These are phyloP conservation scores for Pythium pectinolyticum DNA, from an alignment of 352 stramenopile species.

Conservation along the genomic window DNA sequence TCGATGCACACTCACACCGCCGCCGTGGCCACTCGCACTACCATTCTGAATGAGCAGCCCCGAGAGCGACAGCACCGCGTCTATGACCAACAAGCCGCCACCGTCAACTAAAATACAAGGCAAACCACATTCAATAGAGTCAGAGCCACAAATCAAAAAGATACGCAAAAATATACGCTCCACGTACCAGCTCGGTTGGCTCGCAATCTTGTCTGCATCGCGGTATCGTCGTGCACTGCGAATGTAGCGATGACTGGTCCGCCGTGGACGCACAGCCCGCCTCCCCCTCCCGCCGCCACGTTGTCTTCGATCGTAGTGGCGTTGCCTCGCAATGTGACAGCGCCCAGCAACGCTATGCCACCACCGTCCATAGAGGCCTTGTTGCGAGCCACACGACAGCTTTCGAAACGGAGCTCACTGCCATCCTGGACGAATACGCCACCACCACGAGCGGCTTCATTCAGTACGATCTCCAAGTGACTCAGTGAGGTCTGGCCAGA, in stretches of 20 bases:
- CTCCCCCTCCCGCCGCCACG: conserved; percentile 17
- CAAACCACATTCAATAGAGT: neutral
- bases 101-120: conserved; percentile 9
- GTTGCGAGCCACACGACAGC: conserved; percentile 5
- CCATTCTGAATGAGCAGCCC: conserved; percentile 3
- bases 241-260: conserved; percentile 17
- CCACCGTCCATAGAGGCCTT: conserved; percentile 8
- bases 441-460: conserved; percentile 8
- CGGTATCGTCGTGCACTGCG: neutral
- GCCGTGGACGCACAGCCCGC: conserved; percentile 32
- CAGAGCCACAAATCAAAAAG: neutral
- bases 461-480: neutral
- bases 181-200: conserved; percentile 23
- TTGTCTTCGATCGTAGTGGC: conserved; percentile 2
- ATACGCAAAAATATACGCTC: neutral
- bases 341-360: conserved; percentile 6
- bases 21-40: neutral
- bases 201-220: neutral
- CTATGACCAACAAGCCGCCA: neutral
- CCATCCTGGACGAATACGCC: neutral
- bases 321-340: neutral
- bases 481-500: neutral
- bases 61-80: neutral
- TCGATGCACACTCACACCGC: neutral
- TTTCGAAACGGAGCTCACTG: neutral